Base-by-base conservation (phyloP, 805 yeast species). In the Cyberlindnera petersonii region DNA sequence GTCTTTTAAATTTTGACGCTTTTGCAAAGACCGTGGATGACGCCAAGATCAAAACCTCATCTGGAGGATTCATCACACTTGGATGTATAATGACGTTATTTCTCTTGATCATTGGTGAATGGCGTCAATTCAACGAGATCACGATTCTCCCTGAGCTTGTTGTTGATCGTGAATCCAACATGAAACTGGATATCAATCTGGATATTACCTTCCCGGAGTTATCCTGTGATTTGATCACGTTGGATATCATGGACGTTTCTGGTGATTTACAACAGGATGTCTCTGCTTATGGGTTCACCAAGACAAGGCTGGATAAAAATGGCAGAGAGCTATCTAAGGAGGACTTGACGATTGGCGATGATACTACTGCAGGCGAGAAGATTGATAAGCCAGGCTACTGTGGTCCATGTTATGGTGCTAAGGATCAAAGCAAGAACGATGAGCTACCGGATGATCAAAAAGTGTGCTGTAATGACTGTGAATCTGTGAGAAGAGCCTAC, bases 1-100 rank as follows among this genome's bases (percentile, higher is more conserved):
- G 58, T 1, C 52, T 68, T 24, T 43, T 85, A 34, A 76, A 81
- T 30, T 66, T 85, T 43, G 98, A 89, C 62, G 95, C 91, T n/a
- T 89, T 91, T 58, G 75, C 95, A 21, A 91, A 89, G 63, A 86
- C 97, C 5, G 89, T 86, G 24, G 98, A 91, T 56, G 98, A 93
- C 60, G 94, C 95, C 8, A 75, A 86, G 35, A 77, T 93, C 44
- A 79, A 84, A 46, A 93, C 98, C 4, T 73, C 91, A 5, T 72
- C 91, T 8, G 98, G 98, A 37, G 98, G 96, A 3, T 53, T 87
- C 20, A 85, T 93, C 54, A 87, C 98, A 3, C 53, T 93, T 29
- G 64, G 76, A 3, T 83, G 96, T 54, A 53, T 77, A 3, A 35
- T 77, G 6, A 68, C 84, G 3, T 79, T 86, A 14, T 40, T 82